A percentile compares a stretch with the other conserved stretches of the same genome.
phyloP scores from a whole-genome alignment of 306 rosid genomes.

The Mimosa bimucronata region DNA sequence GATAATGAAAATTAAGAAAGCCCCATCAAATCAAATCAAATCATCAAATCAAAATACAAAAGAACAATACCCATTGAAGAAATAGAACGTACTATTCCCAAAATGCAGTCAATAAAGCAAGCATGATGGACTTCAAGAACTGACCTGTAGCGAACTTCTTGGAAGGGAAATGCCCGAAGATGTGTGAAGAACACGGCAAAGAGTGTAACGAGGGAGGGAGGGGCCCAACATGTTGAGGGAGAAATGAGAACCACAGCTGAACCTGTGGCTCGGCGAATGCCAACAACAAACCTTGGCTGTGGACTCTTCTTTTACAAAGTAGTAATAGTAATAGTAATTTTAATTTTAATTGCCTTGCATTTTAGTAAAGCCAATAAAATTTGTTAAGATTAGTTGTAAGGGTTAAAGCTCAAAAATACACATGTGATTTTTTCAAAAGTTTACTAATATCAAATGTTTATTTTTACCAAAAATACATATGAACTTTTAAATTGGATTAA shows the following conservation, averaged over 20 bases:
- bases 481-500: too few relatives aligned
- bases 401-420: too few relatives aligned
- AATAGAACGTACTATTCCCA: not conserved
- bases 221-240: not conserved
- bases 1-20: not conserved
- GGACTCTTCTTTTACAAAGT: too few relatives aligned
- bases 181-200: not conserved
- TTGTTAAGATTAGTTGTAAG: too few relatives aligned
- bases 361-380: too few relatives aligned
- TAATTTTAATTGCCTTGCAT: too few relatives aligned
- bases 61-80: not conserved
- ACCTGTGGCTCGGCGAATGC: conserved; percentile 5
- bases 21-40: too few relatives aligned
- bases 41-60: not conserved
- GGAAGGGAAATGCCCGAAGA: not conserved
- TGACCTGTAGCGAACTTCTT: not conserved
- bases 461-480: too few relatives aligned
- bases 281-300: not conserved
- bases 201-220: not conserved
- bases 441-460: too few relatives aligned
- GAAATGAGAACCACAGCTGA: conserved; percentile 6
- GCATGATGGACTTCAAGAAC: not conserved
- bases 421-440: too few relatives aligned
- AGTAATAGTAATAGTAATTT: too few relatives aligned
- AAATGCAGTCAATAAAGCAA: conserved; percentile 1